phyloP scores from a whole-genome alignment of 495 filamentous ascomycete genomes.

The Penicillium soppii region DNA sequence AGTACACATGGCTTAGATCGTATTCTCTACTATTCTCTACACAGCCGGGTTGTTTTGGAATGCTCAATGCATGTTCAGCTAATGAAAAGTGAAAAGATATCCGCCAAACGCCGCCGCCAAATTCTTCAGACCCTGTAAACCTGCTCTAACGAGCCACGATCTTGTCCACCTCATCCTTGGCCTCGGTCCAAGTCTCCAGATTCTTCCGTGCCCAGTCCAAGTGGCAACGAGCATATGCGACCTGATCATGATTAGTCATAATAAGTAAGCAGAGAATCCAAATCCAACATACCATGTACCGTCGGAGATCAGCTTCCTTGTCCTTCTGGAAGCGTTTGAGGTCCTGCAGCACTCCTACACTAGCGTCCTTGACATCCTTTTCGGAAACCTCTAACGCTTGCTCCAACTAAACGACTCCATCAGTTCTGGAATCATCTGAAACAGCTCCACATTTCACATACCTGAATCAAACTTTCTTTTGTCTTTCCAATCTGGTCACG shows the following conservation, averaged over 20 bases:
- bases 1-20: not conserved
- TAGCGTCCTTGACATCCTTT: slow-evolving; percentile 89
- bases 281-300: slow-evolving; percentile 79
- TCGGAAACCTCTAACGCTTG: slow-evolving; percentile 83
- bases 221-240: slow-evolving; percentile 90
- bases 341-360: slow-evolving; percentile 79
- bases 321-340: slow-evolving; percentile 88
- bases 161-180: slow-evolving; percentile 87
- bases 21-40: too few relatives aligned
- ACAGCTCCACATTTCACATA: slow-evolving; percentile 24
- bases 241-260: slow-evolving; percentile 45
- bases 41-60: too few relatives aligned
- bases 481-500: slow-evolving; percentile 96
- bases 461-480: slow-evolving; percentile 66
- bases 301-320: slow-evolving; percentile 90
- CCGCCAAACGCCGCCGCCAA: slow-evolving; percentile 1
- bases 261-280: not conserved
- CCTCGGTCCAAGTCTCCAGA: slow-evolving; percentile 94
- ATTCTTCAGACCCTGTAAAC: not conserved
- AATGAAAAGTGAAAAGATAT: not conserved
- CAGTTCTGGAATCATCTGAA: slow-evolving; percentile 4
- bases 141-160: slow-evolving; percentile 60
- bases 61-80: not conserved
- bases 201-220: slow-evolving; percentile 99
- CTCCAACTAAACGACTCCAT: slow-evolving; percentile 62